phyloP scores from a whole-genome alignment of 164 flowering plant genomes.

The Pachysandra terminalis region DNA sequence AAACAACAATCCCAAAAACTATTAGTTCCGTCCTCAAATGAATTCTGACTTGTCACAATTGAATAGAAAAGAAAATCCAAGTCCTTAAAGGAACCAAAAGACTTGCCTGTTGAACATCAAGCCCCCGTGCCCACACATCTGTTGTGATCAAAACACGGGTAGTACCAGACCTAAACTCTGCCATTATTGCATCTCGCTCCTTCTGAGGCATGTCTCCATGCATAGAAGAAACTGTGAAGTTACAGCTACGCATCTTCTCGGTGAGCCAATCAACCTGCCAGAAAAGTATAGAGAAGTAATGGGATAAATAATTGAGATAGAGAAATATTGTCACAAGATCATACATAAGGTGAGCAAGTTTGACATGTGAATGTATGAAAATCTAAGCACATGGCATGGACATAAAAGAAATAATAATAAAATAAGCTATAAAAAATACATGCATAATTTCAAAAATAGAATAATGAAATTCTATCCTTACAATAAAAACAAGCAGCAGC shows the following conservation, averaged over 20 bases:
- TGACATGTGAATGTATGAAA: too few relatives aligned
- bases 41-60: neutral
- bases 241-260: constrained; percentile 71
- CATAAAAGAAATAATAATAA: too few relatives aligned
- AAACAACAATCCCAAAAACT: too few relatives aligned
- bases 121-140: constrained; percentile 97
- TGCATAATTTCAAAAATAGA: too few relatives aligned
- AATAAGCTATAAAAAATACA: too few relatives aligned
- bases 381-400: too few relatives aligned
- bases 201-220: constrained; percentile 99
- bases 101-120: constrained; percentile 96
- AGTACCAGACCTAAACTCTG: constrained; percentile 65
- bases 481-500: too few relatives aligned
- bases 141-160: constrained; percentile 93
- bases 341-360: too few relatives aligned
- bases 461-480: too few relatives aligned
- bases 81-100: neutral
- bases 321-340: too few relatives aligned
- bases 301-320: neutral
- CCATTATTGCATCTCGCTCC: constrained; percentile 94
- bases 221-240: constrained; percentile 91
- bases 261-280: constrained; percentile 84
- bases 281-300: neutral
- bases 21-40: too few relatives aligned
- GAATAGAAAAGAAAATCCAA: neutral